Conservation (phyloP, 495 filamentous ascomycete species). For the Amorphotheca resinae region DNA sequence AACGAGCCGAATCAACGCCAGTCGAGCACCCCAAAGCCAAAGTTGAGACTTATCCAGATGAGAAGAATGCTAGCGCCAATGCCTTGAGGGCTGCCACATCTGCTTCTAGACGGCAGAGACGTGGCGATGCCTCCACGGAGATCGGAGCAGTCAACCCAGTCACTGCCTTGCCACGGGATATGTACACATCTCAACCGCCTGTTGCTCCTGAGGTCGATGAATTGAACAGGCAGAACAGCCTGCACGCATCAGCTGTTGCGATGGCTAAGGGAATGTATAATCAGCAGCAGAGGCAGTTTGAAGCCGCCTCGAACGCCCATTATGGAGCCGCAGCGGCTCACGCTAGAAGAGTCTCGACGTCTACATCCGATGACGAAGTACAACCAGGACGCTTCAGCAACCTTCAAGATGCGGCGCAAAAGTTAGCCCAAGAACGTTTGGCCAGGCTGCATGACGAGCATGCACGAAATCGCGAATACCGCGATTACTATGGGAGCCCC, state of each 20-base stretch:
- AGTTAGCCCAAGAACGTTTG: constrained; percentile 69
- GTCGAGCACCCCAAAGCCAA: constrained; percentile 21
- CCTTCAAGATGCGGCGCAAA: constrained; percentile 75
- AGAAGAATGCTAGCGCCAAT: constrained; percentile 45
- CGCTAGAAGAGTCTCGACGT: constrained; percentile 23
- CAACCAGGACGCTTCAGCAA: constrained; percentile 22
- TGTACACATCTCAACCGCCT: constrained; percentile 67
- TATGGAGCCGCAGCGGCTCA: constrained; percentile 25
- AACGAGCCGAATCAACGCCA: constrained; percentile 56
- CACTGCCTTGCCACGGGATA: constrained; percentile 39
- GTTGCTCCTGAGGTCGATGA: constrained; percentile 63
- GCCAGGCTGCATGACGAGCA: constrained; percentile 67
- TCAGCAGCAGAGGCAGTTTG: constrained; percentile 44
- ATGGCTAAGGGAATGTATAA: constrained; percentile 84
- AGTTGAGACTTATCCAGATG: constrained; percentile 37
- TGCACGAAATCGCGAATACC: constrained; percentile 40
- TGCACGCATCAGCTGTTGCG: constrained; percentile 69
- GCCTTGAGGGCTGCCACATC: constrained; percentile 55
- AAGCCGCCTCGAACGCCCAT: constrained; percentile 27
- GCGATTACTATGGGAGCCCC: constrained; percentile 55
- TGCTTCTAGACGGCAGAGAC: constrained; percentile 28
- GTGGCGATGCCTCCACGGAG: constrained; percentile 3
- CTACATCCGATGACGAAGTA: constrained; percentile 10
- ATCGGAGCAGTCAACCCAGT: constrained; percentile 25
- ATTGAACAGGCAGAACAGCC: constrained; percentile 50